Conservation (phyloP, 2,329 filamentous ascomycete species). For the Penicillium concentricum region DNA sequence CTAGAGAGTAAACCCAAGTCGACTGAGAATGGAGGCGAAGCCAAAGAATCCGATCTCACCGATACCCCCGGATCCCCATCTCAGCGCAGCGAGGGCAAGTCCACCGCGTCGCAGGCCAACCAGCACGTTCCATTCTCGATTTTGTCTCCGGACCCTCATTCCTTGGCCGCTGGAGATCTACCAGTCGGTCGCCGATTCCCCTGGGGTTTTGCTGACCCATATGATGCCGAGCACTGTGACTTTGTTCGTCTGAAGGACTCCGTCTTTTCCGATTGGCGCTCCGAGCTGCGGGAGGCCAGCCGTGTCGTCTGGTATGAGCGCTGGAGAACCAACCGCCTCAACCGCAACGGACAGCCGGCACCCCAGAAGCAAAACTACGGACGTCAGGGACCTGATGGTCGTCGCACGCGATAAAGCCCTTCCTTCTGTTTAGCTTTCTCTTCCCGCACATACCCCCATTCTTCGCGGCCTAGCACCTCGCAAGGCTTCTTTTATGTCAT, state of each 20-base stretch:
- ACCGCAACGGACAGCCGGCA: conserved; percentile 31
- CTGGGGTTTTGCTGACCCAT: conserved; percentile 95
- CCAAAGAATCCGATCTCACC: conserved; percentile 21
- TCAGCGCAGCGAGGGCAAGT: conserved; percentile 42
- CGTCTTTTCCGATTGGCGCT: conserved; percentile 90
- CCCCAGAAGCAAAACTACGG: conserved; percentile 27
- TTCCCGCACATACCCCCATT: conserved; percentile 27
- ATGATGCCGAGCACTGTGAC: conserved; percentile 88
- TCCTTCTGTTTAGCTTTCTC: conserved; percentile 23
- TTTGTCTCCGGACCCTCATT: conserved; percentile 87
- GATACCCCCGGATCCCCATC: conserved; percentile 32
- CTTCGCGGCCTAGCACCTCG: conserved; percentile 14
- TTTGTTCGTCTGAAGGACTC: conserved; percentile 86
- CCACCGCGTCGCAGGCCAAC: conserved; percentile 32
- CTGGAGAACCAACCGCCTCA: conserved; percentile 68
- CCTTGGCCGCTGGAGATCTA: conserved; percentile 52
- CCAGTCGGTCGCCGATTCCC: conserved; percentile 81
- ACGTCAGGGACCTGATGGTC: conserved; percentile 32
- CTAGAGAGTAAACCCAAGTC: conserved; percentile 25
- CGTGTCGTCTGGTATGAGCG: conserved; percentile 93
- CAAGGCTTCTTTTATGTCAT: conserved; percentile 13
- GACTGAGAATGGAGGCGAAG: conserved; percentile 28
- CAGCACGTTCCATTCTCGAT: conserved; percentile 87
- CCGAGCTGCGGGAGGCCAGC: conserved; percentile 84
- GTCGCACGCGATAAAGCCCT: conserved; percentile 24